These are phyloP conservation scores for Candida frijolesensis DNA, from an alignment of 1,139 yeast genomes.

Conservation along the genomic window DNA sequence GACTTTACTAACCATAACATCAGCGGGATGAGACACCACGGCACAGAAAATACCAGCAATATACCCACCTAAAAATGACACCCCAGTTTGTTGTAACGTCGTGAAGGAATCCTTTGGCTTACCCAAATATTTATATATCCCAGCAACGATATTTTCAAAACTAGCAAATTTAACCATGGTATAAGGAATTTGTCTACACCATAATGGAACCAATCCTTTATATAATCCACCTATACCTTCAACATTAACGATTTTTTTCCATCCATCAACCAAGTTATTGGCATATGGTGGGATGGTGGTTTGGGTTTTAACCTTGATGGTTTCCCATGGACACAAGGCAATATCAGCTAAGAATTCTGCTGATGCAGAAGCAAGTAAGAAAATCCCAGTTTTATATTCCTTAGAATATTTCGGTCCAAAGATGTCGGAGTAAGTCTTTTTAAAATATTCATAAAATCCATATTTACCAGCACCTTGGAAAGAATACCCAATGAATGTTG, in stretches of 20 bases:
- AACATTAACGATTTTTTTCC: conserved; percentile 60
- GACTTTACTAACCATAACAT: conserved; percentile 92
- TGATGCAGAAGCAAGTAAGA: conserved; percentile 81
- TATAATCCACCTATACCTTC: conserved; percentile 78
- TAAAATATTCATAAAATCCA: conserved; percentile 90
- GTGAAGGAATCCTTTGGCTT: conserved; percentile 43
- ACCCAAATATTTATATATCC: conserved; percentile 58
- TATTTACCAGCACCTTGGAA: conserved; percentile 96
- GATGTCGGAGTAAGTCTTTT: conserved; percentile 68
- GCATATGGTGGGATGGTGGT: conserved; percentile 88
- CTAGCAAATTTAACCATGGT: conserved; percentile 96
- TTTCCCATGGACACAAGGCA: conserved; percentile 89
- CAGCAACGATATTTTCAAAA: conserved; percentile 84
- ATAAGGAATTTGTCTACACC: conserved; percentile 95
- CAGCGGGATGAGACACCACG: conserved; percentile 93
- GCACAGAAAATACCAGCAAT: conserved; percentile 97
- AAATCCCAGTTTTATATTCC: conserved; percentile 72
- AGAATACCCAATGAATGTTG: conserved; percentile 88
- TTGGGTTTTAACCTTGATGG: conserved; percentile 90
- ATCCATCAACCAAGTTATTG: conserved; percentile 62
- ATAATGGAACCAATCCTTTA: conserved; percentile 85
- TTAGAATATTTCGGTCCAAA: conserved; percentile 67
- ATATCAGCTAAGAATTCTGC: conserved; percentile 93
- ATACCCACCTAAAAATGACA: conserved; percentile 91
- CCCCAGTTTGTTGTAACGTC: conserved; percentile 78